Evolutionary conservation across 768 basidiomycete genomes (phyloP), one percentile per base, ranked within the genome.

Genomic region (Collybia sp.): DNA sequence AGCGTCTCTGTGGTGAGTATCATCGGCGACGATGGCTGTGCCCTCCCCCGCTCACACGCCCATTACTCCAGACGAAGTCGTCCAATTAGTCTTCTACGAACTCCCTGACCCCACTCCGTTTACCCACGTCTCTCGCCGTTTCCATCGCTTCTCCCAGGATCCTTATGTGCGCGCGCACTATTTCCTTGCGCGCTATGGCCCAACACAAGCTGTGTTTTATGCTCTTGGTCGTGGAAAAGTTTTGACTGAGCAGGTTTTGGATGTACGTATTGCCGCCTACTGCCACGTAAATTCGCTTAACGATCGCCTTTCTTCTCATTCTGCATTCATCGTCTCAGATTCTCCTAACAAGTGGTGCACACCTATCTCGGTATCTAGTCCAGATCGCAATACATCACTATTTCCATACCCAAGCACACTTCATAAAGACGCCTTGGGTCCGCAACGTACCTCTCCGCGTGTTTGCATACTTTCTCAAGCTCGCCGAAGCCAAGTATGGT

Each of bases 311-410:
- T 8, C 25, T 8, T 59, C 48, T 45, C 53, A 44, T 46, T 46
- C 51, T 44, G 18, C 47, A 54, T 45, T 54, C 38, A 37, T 54
- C 39, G 49, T 50, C 32, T 35, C 48, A 89, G 87, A 85, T 85
- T 56, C 75, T 90, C 45, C 67, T 88, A 47, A 71, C 77, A 42
- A 87, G 85, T 54, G 86, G 86, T 44, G 87, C 85, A 44, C 84
- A 86, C 58, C 62, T 89, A 50, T 89, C 87, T 51, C 78, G 88
- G 40, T 90, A 90, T 65, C 73, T 90, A 40, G 73, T 83, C 39
- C 88, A 90, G 63, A 74, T 85, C 43, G 83, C 86, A 31, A 79
- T 84, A 44, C 86, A 88, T 49, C 88, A 89, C 58, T 88, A 81
- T 60, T 90, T 87, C 60, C 77, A 82, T 50, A 79, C 83, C 2